phyloP scores from a whole-genome alignment of 1,284 basidiomycete genomes.

The Cystobasidium pallidum region DNA sequence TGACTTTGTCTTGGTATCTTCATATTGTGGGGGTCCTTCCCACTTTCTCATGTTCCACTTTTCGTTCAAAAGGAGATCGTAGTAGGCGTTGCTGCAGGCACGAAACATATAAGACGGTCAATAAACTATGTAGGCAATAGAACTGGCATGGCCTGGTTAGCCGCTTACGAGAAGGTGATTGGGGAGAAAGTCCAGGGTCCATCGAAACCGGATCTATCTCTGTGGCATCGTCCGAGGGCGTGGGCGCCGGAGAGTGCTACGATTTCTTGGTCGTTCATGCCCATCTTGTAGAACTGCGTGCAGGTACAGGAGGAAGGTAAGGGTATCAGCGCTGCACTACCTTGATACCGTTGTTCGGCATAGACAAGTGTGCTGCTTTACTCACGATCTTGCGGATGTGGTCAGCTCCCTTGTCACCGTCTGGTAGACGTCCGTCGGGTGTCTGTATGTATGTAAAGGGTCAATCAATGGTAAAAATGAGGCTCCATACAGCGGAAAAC shows the following conservation, averaged over 20 bases:
- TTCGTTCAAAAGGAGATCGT: conserved; percentile 82
- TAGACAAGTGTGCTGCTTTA: neutral
- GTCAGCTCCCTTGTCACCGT: conserved; percentile 78
- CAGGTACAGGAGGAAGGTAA: neutral
- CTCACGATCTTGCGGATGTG: conserved; percentile 65
- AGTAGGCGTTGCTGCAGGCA: conserved; percentile 90
- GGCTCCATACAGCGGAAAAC: conserved; percentile 61
- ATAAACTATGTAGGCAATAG: no score
- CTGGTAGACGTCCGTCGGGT: conserved; percentile 94
- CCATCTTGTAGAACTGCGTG: conserved; percentile 67
- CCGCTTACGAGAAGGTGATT: conserved; percentile 53
- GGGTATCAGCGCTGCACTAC: no score
- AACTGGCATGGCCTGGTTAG: no score
- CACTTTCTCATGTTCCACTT: conserved; percentile 67
- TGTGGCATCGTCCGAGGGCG: conserved; percentile 61
- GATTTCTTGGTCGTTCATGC: conserved; percentile 63
- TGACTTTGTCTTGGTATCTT: conserved; percentile 83
- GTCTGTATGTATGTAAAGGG: conserved; percentile 54
- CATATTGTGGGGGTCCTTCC: conserved; percentile 74
- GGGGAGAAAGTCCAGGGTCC: conserved; percentile 87
- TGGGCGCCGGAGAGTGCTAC: conserved; percentile 64
- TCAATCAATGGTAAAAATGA: conserved; percentile 62
- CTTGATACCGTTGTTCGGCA: neutral
- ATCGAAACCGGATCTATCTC: conserved; percentile 63
- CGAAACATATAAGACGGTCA: no score